Base-by-base conservation (phyloP, 345 rosid genomes). In the Populus ilicifolia region DNA sequence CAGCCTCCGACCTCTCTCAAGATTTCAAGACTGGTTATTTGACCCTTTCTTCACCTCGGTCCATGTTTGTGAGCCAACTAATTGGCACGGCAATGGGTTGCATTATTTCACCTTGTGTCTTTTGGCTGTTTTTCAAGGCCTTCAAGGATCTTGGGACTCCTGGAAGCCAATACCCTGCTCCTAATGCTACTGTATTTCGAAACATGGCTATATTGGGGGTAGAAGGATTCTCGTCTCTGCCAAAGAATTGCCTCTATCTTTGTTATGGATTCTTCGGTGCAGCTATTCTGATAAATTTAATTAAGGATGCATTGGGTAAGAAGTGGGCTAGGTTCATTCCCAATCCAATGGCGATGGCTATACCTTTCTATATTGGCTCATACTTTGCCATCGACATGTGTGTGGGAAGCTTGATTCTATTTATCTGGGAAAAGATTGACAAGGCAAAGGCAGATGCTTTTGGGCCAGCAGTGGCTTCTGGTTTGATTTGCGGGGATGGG, bases 301-400 rank as follows among this genome's bases (percentile, higher is more conserved):
- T 87, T 21, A 77, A 72, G 70, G 88, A 87, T 14, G 5, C n/a
- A 0, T 33, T 82, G 5, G 69, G 73, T 0, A 10, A 11, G 9
- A 81, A 41, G 5, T 63, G 74, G 54, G 67, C 80, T 20, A 70
- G 70, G 77, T 83, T 67, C 17, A 71, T 85, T 48, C 89, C 88
- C 14, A 70, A 83, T 8, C 89, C 87, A 6, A 84, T 87, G 89
- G 86, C 86, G 21, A 77, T 87, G 89, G 86, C 86, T 16, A 72
- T 77, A 27, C 88, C 89, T 2, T 85, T 87, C 81, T 85, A 81
- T 73, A 29, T 81, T 0, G 88, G 88, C 56, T 69, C 82, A 2
- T 87, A 81, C 81, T 83, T 87, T 62, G 83, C 89, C 38, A 80
- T 87, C 2, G 88, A 87, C n/a, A 87, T 87, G 88, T 87, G 85